Base-by-base conservation (phyloP, 2,329 filamentous ascomycete species). In the Ambrosiella beaveri region DNA sequence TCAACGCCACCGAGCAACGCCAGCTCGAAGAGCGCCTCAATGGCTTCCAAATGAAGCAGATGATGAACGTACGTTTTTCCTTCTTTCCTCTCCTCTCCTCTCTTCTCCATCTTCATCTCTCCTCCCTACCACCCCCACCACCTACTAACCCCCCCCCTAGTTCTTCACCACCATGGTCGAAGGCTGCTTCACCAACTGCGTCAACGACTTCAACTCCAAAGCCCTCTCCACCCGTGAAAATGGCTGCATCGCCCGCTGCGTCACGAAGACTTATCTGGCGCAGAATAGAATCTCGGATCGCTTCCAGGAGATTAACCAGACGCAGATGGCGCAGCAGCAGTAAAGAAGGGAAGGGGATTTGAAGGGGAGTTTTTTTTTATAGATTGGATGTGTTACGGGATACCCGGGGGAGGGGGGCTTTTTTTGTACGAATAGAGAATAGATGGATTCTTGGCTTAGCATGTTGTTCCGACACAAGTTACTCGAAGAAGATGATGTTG, bases 131-230 rank as follows among this genome's bases (percentile, higher is more conserved):
- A 41, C 11, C 45, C 44, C 12, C 19, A 9, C 47, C 19, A 27
- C 47, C 17, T 37, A 52, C 45, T 37, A 44, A 54, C 47, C 2
- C 47, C 63, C 51, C 37, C n/a, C 54, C 62, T 64, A 80, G 77
- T 73, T 80, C 70, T 80, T 79, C 66, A 75, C 73, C 67, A 83
- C 81, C 73, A 78, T 87, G 58, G 85, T 89, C 66, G 84, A 88
- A 71, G 80, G 84, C 74, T 98, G 93, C 81, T 98, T 98, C 79
- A 84, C 88, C 70, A 85, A 93, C 73, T 98, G 93, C 78, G 82
- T 98, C 73, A 91, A 90, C 73, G 90, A 97, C 78, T 98, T 98
- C 80, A 95, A 90, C 68, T 95, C 89, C 74, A 97, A 97, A 76
- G 87, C 88, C 54, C 81, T 98, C 64, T 85, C 86, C 63, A 80